Percentiles rank a stretch among this genome's conserved stretches.
phyloP scores from a whole-genome alignment of 116 monocot genomes.

The Dioscorea cayenensis region DNA sequence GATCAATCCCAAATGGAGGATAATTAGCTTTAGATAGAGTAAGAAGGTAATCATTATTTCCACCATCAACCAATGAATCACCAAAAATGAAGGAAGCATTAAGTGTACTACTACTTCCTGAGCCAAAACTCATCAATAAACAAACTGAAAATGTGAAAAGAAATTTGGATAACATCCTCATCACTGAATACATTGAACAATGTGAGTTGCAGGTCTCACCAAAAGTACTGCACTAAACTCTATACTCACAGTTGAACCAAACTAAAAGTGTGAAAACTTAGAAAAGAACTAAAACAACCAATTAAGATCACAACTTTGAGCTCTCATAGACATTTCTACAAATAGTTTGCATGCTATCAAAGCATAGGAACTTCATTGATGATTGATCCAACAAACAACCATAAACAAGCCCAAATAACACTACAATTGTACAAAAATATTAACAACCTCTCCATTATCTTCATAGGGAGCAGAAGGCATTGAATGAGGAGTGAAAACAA shows the following conservation, averaged over 20 bases:
- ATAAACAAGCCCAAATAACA: background rate
- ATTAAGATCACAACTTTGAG: background rate
- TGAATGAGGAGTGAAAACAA: no score
- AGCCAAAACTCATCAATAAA: background rate
- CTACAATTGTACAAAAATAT: no score
- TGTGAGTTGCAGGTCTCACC: no score
- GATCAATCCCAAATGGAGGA: slow-evolving; percentile 35
- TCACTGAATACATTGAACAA: background rate
- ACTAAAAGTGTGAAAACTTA: no score
- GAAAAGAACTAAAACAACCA: background rate
- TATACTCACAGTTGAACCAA: no score
- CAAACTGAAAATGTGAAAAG: background rate
- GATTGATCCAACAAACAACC: background rate
- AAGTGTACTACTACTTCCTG: background rate
- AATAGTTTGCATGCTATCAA: background rate
- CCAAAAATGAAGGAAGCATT: slow-evolving; percentile 28
- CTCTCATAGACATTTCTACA: background rate
- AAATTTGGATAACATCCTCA: background rate
- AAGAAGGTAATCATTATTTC: slow-evolving; percentile 35
- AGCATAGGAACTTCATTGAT: background rate
- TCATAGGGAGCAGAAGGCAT: no score
- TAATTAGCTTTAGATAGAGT: slow-evolving; percentile 31
- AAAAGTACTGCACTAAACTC: no score
- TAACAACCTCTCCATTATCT: background rate
- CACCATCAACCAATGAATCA: slow-evolving; percentile 36